phyloP scores from a whole-genome alignment of 108 stramenopile genomes.

The Fistulifera pelliculosa region DNA sequence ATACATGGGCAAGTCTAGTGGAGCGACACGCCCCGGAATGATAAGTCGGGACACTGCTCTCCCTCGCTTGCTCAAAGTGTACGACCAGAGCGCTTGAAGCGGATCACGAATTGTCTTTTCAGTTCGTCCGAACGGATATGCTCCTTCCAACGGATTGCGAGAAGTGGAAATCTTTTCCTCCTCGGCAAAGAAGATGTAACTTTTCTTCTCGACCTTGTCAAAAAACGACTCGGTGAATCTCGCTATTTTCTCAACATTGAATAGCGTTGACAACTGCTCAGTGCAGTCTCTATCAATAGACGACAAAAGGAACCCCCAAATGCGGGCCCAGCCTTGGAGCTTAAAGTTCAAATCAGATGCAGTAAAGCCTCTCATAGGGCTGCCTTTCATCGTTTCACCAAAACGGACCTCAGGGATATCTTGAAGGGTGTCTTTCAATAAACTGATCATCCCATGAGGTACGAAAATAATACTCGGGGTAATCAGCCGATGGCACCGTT shows the following conservation, averaged over 20 bases:
- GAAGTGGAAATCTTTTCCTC: no score
- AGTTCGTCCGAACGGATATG: neutral
- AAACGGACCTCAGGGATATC: neutral
- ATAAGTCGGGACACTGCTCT: no score
- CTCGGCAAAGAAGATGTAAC: neutral
- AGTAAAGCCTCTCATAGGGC: neutral
- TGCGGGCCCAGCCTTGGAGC: no score
- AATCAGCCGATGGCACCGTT: no score
- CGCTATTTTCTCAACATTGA: neutral
- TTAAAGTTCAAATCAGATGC: slow-evolving; percentile 1
- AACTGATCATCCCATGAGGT: no score
- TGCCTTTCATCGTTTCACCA: neutral
- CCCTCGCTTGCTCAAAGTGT: no score
- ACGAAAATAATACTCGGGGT: no score
- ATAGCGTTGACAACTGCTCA: neutral
- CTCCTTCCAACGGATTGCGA: neutral
- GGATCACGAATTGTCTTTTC: neutral
- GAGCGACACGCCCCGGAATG: no score
- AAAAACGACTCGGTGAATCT: neutral
- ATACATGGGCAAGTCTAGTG: no score
- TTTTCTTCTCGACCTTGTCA: neutral
- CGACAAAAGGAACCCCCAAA: neutral
- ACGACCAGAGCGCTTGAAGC: neutral
- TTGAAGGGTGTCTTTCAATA: no score
- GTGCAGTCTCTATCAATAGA: neutral